Evolutionary conservation across 768 basidiomycete genomes (phyloP).

Genomic region (Mycena olivaceomarginata): DNA sequence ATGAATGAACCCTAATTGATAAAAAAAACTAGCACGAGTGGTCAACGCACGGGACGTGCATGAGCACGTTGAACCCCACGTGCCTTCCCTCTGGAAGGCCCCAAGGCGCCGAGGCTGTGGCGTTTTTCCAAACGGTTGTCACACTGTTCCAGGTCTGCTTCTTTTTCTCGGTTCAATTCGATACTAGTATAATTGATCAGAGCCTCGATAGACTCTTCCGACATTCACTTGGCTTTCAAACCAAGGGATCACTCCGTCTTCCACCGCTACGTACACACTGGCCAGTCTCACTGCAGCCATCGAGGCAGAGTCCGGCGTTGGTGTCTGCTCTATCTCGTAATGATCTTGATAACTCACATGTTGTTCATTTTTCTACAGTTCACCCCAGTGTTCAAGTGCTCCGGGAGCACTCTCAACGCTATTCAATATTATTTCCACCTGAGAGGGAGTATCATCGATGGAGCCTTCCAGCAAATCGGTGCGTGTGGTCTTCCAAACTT

Average conservation of each 20-base stretch:
- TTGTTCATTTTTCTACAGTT: conserved; percentile 50
- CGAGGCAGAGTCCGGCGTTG: conserved; percentile 62
- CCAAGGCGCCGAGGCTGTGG: conserved; percentile 58
- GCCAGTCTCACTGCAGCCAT: conserved; percentile 63
- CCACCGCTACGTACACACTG: conserved; percentile 64
- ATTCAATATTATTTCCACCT: conserved; percentile 76
- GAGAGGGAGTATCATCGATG: conserved; percentile 74
- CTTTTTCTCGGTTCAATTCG: neutral
- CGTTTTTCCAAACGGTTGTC: conserved; percentile 62
- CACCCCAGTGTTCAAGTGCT: conserved; percentile 68
- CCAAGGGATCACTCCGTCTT: conserved; percentile 73
- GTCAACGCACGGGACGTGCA: conserved; percentile 65
- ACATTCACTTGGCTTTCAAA: conserved; percentile 73
- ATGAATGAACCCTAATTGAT: too few species aligned
- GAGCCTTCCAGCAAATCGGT: conserved; percentile 72
- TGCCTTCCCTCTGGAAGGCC: conserved; percentile 59
- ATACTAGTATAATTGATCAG: neutral
- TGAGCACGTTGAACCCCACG: conserved; percentile 57
- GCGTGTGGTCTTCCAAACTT: conserved; percentile 37
- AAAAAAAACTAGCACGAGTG: conserved; percentile 64
- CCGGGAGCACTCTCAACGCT: conserved; percentile 57
- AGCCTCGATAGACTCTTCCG: conserved; percentile 63
- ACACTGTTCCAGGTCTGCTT: conserved; percentile 61
- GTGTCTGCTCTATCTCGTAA: neutral
- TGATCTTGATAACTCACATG: too few species aligned